phyloP scores from a whole-genome alignment of 345 rosid species.

The Erysimum cheiranthoides region DNA sequence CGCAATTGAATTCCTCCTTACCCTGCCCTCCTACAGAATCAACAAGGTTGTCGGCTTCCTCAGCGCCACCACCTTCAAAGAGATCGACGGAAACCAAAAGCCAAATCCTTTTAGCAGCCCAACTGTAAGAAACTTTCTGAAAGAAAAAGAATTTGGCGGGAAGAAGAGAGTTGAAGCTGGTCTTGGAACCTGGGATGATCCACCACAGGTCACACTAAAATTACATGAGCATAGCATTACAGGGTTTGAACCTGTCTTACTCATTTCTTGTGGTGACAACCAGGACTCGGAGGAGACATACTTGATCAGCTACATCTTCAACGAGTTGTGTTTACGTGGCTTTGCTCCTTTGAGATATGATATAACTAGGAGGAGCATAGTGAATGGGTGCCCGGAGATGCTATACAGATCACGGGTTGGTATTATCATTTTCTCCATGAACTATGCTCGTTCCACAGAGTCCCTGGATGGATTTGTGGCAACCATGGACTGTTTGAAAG shows the following conservation, averaged over 20 bases:
- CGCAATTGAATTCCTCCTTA: background rate
- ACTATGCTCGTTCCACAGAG: background rate
- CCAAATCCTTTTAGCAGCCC: background rate
- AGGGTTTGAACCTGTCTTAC: background rate
- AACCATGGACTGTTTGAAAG: background rate
- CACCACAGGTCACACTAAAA: no score
- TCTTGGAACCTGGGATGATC: no score
- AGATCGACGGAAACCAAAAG: background rate
- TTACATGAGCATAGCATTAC: background rate
- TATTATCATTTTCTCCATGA: constrained; percentile 22
- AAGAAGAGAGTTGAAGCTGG: no score
- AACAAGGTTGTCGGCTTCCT: background rate
- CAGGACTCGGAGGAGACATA: constrained; percentile 28
- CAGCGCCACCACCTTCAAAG: background rate
- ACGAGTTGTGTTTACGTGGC: background rate
- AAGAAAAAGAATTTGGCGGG: background rate
- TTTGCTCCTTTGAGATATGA: constrained; percentile 29
- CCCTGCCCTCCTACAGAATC: background rate
- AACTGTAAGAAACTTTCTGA: background rate
- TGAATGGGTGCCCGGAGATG: background rate
- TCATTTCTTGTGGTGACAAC: constrained; percentile 23
- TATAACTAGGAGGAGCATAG: background rate
- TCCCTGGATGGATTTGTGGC: background rate
- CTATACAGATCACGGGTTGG: background rate
- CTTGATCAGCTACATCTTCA: constrained; percentile 19